Evolutionary conservation across 192 early-diverging fungal genomes (phyloP).

Genomic region (Polychytrium aggregatum): DNA sequence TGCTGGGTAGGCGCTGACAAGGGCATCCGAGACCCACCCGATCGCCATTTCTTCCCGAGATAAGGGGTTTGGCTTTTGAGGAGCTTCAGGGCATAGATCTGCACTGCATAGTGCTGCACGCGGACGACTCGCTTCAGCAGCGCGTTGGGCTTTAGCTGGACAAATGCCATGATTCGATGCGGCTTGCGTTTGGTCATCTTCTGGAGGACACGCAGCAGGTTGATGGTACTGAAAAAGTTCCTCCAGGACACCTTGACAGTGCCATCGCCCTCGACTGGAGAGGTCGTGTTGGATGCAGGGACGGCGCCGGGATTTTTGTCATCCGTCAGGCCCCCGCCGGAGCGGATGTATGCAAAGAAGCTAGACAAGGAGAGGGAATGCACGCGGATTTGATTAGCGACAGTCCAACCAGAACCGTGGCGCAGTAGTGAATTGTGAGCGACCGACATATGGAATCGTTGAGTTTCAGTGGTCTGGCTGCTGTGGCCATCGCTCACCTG

Average conservation of each 20-base stretch:
- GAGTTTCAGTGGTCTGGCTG: no score
- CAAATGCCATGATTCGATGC: conserved; percentile 61
- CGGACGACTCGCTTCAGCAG: conserved; percentile 69
- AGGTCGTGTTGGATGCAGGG: not conserved
- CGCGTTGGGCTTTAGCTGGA: conserved; percentile 76
- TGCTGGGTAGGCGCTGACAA: no score
- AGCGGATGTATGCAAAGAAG: no score
- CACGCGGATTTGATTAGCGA: no score
- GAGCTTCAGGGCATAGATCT: conserved; percentile 66
- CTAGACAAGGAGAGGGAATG: no score
- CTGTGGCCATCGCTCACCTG: no score
- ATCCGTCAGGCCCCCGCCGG: not conserved
- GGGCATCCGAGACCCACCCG: conserved; percentile 44
- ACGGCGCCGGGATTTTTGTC: not conserved
- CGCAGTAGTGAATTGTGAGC: no score
- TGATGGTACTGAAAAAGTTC: conserved; percentile 48
- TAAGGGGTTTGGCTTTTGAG: conserved; percentile 71
- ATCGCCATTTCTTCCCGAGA: conserved; percentile 70
- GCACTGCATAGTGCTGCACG: conserved; percentile 51
- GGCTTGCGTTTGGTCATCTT: conserved; percentile 70
- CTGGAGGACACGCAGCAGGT: conserved; percentile 64
- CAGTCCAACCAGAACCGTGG: no score
- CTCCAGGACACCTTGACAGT: conserved; percentile 8
- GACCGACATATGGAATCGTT: no score
- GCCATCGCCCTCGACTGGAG: not conserved